Evolutionary conservation across 768 basidiomycete genomes (phyloP).

Genomic region (Suillus ampliporus): DNA sequence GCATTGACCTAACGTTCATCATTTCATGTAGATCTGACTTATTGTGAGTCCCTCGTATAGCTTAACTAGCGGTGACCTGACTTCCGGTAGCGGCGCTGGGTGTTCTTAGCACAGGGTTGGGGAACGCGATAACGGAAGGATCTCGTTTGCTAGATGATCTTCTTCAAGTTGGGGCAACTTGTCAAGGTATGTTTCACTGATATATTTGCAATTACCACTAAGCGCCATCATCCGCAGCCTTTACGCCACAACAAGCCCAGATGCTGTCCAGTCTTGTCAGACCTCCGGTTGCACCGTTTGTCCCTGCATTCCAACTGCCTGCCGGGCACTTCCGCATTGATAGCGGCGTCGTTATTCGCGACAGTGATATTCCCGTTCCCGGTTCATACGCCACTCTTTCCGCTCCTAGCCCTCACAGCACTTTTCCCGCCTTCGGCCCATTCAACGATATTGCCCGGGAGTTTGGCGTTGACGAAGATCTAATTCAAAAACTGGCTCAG

Average conservation of each 20-base stretch:
- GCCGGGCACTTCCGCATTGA: background rate
- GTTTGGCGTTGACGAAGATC: slow-evolving; percentile 72
- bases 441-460: slow-evolving; percentile 69
- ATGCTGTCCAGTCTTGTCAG: slow-evolving; percentile 40
- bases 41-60: slow-evolving; percentile 27
- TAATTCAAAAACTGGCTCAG: slow-evolving; percentile 71
- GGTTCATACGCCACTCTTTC: background rate
- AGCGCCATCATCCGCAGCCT: slow-evolving; percentile 47
- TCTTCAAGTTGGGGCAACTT: slow-evolving; percentile 53
- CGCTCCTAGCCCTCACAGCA: background rate
- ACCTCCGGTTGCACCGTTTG: background rate
- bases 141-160: slow-evolving; percentile 51
- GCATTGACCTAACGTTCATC: slow-evolving; percentile 15
- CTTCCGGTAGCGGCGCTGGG: slow-evolving; percentile 54
- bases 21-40: slow-evolving; percentile 40
- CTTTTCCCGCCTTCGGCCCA: slow-evolving; percentile 24
- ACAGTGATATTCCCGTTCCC: background rate
- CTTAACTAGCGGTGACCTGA: slow-evolving; percentile 30
- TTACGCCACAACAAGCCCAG: slow-evolving; percentile 64
- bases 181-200: slow-evolving; percentile 53
- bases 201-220: slow-evolving; percentile 8
- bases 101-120: slow-evolving; percentile 53
- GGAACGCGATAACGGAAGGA: background rate
- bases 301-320: background rate
- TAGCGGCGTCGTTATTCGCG: background rate